Base-by-base conservation (phyloP, 208 protist species). In the Zelonia costaricensis region DNA sequence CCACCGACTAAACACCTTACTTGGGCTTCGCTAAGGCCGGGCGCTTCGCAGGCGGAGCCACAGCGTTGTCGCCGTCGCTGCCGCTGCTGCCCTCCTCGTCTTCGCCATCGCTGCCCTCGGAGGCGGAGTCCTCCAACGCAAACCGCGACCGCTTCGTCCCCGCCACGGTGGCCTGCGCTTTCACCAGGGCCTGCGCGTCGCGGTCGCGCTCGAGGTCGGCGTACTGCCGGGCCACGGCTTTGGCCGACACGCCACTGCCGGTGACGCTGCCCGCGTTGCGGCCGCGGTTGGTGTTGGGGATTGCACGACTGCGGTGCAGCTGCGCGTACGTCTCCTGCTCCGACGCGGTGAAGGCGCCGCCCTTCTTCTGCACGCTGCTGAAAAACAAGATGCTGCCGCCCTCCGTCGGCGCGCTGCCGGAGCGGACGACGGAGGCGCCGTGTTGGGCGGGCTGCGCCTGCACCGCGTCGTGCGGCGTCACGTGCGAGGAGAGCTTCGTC, bases 341-440 rank as follows among this genome's bases (percentile, higher is more conserved):
- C n/a, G 75, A 78, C 25, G 66, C 65, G 8, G 88, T 91, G 59
- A 92, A 91, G 68, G 77, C 82, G 39, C 88, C 88, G 13, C 88
- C 88, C 25, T 82, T 81, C 55, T 86, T 81, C 62, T 92, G 84
- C 18, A 94, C 82, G 56, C 84, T 92, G 57, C 80, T 91, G 74
- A 84, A 94, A 49, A 94, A 94, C 10, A 86, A 61, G 28, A 92
- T 80, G 23, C 62, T 88, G 58, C 80, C 86, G 30, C 69, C 61
- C 44, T 74, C 70, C 0, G 69, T 74, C 7, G 74, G 60, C 9
- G 76, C 56, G 43, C 61, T 69, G 60, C 81, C 76, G 22, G 82
- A 80, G 51, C 82, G 79, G 59, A 94, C 88, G 15, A 91, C 74
- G n/a, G 79, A 51, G 22, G 80, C 84, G 16, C 80, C 78, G 58